phyloP scores from a whole-genome alignment of 345 rosid genomes.

The Camelina hispida region DNA sequence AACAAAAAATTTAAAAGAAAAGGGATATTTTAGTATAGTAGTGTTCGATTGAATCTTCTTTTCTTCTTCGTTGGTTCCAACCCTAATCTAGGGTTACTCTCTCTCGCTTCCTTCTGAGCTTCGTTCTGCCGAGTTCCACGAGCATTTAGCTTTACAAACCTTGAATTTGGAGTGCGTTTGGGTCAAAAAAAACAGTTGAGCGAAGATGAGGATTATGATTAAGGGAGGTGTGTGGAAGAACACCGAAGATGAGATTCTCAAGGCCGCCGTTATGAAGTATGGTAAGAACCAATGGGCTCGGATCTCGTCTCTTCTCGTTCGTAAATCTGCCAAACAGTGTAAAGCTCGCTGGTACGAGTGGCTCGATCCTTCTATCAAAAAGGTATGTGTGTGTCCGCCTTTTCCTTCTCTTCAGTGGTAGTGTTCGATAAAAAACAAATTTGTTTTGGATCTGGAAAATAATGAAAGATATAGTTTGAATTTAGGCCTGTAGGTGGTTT shows the following conservation, averaged over 20 bases:
- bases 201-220: constrained; percentile 99
- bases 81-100: constrained; percentile 42
- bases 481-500: constrained; percentile 26
- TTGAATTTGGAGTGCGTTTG: constrained; percentile 20
- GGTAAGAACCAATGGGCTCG: constrained; percentile 99
- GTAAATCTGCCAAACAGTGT: constrained; percentile 99
- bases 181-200: constrained; percentile 26
- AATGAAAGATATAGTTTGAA: neutral
- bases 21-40: neutral
- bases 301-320: constrained; percentile 94
- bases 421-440: neutral
- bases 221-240: constrained; percentile 99
- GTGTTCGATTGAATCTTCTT: constrained; percentile 6
- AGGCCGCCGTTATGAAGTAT: constrained; percentile 99
- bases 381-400: constrained; percentile 49
- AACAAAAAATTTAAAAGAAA: neutral
- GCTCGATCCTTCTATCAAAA: constrained; percentile 99
- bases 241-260: constrained; percentile 99
- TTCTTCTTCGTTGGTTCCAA: constrained; percentile 21
- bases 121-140: constrained; percentile 18
- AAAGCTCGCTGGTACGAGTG: constrained; percentile 99
- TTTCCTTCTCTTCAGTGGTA: constrained; percentile 7
- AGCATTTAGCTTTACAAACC: constrained; percentile 27
- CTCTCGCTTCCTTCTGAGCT: constrained; percentile 20
- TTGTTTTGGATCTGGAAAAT: constrained; percentile 17